Conservation (phyloP, 2,329 filamentous ascomycete genomes). For the Fusarium metavorans region DNA sequence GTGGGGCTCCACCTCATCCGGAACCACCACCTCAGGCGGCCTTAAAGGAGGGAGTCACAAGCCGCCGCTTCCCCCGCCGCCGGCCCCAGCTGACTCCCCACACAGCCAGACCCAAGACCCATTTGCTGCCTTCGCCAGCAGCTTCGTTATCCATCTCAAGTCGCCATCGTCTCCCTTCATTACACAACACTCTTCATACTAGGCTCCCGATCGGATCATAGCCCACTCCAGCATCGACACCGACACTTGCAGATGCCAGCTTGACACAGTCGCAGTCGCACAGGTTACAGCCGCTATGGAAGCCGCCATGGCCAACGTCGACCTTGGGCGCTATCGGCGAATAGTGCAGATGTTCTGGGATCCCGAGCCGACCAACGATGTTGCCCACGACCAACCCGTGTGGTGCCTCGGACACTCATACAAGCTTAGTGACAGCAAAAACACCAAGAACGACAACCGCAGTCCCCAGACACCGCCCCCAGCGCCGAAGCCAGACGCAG, state of each 20-base stretch:
- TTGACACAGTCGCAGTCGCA: constrained; percentile 9
- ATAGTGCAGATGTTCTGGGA: constrained; percentile 95
- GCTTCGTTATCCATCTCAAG: constrained; percentile 15
- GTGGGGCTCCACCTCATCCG: constrained; percentile 22
- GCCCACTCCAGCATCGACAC: neutral
- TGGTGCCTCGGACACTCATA: constrained; percentile 81
- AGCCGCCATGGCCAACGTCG: constrained; percentile 66
- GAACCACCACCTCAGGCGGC: constrained; percentile 16
- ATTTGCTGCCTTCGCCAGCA: constrained; percentile 24
- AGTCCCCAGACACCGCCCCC: constrained; percentile 41
- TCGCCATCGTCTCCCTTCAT: constrained; percentile 9
- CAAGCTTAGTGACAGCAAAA: constrained; percentile 50
- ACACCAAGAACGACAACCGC: constrained; percentile 18
- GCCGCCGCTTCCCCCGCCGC: constrained; percentile 25
- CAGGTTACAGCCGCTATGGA: constrained; percentile 45
- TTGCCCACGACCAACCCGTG: constrained; percentile 73
- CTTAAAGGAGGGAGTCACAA: constrained; percentile 35
- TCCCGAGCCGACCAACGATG: constrained; percentile 85
- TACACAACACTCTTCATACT: neutral
- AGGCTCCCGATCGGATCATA: neutral
- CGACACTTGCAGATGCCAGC: constrained; percentile 20
- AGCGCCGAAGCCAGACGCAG: constrained; percentile 21
- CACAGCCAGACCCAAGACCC: constrained; percentile 18
- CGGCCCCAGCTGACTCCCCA: constrained; percentile 39
- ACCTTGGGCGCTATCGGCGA: constrained; percentile 81